Conservation (phyloP, 306 rosid species). For the Gillenia trifoliata region DNA sequence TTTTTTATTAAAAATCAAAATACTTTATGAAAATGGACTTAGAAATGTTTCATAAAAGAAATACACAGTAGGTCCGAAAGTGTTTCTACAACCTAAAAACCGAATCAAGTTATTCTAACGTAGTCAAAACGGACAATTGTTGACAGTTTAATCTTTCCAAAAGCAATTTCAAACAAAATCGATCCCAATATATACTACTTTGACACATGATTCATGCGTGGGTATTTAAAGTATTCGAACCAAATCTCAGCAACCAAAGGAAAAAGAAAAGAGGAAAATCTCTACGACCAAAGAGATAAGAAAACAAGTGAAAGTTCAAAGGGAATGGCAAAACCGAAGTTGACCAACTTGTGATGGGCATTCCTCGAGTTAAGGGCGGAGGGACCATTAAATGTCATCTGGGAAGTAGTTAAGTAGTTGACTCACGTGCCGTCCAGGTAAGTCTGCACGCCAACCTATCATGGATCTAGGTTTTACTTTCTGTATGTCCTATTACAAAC, state of each 20-base stretch:
- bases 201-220: background rate
- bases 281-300: background rate
- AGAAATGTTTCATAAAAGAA: no score
- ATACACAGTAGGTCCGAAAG: no score
- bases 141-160: no score
- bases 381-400: slow-evolving; percentile 5
- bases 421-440: slow-evolving; percentile 25
- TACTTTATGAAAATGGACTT: no score
- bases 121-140: no score
- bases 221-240: background rate
- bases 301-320: background rate
- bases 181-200: background rate
- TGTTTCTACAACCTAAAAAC: background rate
- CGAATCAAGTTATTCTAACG: no score
- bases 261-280: background rate
- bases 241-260: background rate
- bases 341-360: slow-evolving; percentile 3
- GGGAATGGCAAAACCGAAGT: background rate
- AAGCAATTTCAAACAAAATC: no score
- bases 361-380: background rate
- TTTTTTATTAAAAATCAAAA: no score
- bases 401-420: background rate
- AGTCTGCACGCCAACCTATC: slow-evolving; percentile 18
- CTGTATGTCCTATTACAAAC: background rate
- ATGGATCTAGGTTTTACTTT: slow-evolving; percentile 1